A percentile compares a stretch with the other conserved stretches of the same genome.
These are phyloP conservation scores for Betula pendula DNA, from an alignment of 306 rosid genomes.

Conservation along the genomic window DNA sequence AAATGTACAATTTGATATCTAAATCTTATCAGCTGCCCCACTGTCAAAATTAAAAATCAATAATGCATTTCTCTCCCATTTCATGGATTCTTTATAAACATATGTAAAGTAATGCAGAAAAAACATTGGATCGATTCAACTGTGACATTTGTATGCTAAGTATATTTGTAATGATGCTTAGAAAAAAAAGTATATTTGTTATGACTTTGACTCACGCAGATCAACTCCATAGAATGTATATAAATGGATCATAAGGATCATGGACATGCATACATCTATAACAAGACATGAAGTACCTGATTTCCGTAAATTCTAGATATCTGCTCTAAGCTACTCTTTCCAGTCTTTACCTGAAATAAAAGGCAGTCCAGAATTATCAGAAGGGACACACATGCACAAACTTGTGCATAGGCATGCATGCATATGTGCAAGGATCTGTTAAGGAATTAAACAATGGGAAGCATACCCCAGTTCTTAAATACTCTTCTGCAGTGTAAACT, in stretches of 20 bases:
- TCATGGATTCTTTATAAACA: background rate
- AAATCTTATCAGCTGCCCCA: no score
- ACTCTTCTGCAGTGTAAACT: conserved; percentile 94
- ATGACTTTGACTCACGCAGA: background rate
- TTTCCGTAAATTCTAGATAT: conserved; percentile 93
- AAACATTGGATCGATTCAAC: background rate
- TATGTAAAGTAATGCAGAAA: background rate
- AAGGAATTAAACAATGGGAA: conserved; percentile 9
- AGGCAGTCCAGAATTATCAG: conserved; percentile 26
- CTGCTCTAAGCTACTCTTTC: conserved; percentile 93
- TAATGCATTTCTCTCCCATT: background rate
- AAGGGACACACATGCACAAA: conserved; percentile 18
- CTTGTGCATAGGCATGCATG: background rate
- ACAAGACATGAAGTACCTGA: conserved; percentile 55
- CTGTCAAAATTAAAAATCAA: no score
- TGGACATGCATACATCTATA: conserved; percentile 9
- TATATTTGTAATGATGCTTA: background rate
- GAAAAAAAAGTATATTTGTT: background rate
- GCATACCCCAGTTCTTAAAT: conserved; percentile 81
- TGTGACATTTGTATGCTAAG: background rate
- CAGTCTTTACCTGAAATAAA: conserved; percentile 68
- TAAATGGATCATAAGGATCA: background rate
- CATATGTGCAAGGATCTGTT: conserved; percentile 5
- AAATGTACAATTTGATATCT: background rate
- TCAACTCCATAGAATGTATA: background rate